A percentile compares a stretch with the other conserved stretches of the same genome.
phyloP scores from a whole-genome alignment of 225 moss, liverwort and hornwort species.

The Anthoceros angustus region DNA sequence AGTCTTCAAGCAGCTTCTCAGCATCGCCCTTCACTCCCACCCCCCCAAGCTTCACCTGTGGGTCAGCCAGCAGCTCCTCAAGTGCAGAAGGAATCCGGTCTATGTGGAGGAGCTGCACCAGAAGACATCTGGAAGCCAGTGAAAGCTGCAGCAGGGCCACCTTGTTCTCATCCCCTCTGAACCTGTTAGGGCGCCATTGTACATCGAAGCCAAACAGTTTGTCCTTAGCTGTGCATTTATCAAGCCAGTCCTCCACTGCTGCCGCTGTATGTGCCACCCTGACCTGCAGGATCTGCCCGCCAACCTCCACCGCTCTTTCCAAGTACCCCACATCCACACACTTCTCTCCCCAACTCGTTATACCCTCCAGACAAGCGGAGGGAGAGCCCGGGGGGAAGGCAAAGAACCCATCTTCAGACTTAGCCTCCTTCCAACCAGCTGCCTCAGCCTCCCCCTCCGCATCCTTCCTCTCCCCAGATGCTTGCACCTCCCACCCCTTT shows the following conservation, averaged over 20 bases:
- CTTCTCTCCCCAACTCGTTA: not conserved
- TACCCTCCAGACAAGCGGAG: not conserved
- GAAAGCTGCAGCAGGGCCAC: constrained; percentile 72
- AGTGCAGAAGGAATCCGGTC: constrained; percentile 49
- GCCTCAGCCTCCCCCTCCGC: too few species aligned
- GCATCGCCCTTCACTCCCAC: constrained; percentile 49
- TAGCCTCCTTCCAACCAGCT: too few species aligned
- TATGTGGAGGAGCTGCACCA: constrained; percentile 70
- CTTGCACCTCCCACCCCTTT: too few species aligned
- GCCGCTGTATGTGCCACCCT: constrained; percentile 62
- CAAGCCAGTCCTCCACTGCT: constrained; percentile 72
- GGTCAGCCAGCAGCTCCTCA: constrained; percentile 46
- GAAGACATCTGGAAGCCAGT: constrained; percentile 47
- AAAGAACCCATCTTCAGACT: not conserved
- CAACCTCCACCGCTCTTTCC: constrained; percentile 41
- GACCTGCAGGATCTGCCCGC: constrained; percentile 48
- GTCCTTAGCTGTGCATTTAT: constrained; percentile 27
- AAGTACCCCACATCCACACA: constrained; percentile 35
- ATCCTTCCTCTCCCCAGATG: too few species aligned
- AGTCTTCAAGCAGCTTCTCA: constrained; percentile 50
- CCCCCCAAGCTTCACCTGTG: constrained; percentile 51
- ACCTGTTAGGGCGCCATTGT: constrained; percentile 76
- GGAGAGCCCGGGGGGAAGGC: not conserved
- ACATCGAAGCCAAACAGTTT: constrained; percentile 60
- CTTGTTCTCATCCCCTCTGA: constrained; percentile 56